These are phyloP conservation scores for Cyberlindnera mrakii DNA, from an alignment of 805 yeast species.

Conservation along the genomic window DNA sequence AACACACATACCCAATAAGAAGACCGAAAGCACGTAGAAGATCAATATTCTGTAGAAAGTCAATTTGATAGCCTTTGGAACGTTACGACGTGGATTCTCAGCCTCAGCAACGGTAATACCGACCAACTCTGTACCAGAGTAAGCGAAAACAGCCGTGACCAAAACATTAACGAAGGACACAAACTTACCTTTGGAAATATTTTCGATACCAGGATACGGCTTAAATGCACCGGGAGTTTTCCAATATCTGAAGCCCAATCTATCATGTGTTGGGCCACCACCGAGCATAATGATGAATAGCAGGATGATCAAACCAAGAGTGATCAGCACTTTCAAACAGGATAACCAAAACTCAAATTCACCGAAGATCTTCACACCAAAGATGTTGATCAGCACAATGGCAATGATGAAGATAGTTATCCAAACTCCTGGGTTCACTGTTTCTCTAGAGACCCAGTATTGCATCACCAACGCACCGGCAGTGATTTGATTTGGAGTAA, in stretches of 20 bases:
- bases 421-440: conserved; percentile 54
- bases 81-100: conserved; percentile 57
- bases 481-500: conserved; percentile 39
- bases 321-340: conserved; percentile 47
- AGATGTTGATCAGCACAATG: conserved; percentile 42
- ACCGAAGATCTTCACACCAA: conserved; percentile 50
- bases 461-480: conserved; percentile 47
- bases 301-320: conserved; percentile 28
- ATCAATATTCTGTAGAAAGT: conserved; percentile 64
- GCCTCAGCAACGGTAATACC: conserved; percentile 75
- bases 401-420: conserved; percentile 36
- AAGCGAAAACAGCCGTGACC: conserved; percentile 65
- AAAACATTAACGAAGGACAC: conserved; percentile 58
- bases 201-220: conserved; percentile 36
- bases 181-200: conserved; percentile 47
- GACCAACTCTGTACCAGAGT: conserved; percentile 61
- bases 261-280: conserved; percentile 70
- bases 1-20: conserved; percentile 64
- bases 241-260: conserved; percentile 72
- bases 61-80: conserved; percentile 66
- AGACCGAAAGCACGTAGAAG: conserved; percentile 56
- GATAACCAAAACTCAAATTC: conserved; percentile 51
- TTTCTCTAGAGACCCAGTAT: conserved; percentile 40
- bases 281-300: conserved; percentile 65
- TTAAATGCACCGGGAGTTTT: conserved; percentile 60